Base-by-base conservation (phyloP, 371 early-diverging fungal genomes). In the Syncephalastrum contaminatum region DNA sequence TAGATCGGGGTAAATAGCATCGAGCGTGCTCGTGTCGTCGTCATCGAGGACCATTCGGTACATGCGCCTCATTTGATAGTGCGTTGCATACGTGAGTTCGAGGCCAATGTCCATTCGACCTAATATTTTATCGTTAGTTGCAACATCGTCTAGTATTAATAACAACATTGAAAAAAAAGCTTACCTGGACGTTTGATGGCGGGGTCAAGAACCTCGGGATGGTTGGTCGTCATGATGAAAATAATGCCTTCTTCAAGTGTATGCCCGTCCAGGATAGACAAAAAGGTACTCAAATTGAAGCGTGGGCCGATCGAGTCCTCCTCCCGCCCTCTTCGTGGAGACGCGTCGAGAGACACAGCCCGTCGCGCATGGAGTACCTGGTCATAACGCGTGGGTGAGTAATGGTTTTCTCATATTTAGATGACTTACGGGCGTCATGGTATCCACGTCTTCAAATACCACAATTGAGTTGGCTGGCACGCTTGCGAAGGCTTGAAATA, bases 181-280 rank as follows among this genome's bases (percentile, higher is more conserved):
- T 16, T 57, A 69, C 69, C 95, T 46, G 94, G 91, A 19, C 95
- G 81, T 53, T 91, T 88, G 45, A 93, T 70, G 2, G 93, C 95
- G 3, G 92, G 91, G 69, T 93, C 93, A 36, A 95, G 77, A 30
- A 78, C 69, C 47, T 92, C 90, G 42, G 88, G 83, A 62, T 89
- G 89, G 73, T 95, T 93, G 3, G 91, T 90, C 4, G 96, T 94
- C 94, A 95, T 94, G 54, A 91, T 83, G 56, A 88, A 81, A 21
- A 89, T 73, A 25, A 80, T 80, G 8, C 90, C 88, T 48, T 90
- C 89, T 43, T 81, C 80, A 7, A 89, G 75, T 30, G 87, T 88
- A 67, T 91, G 87, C 14, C 94, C 94, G 69, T 94, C 94, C 10
- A 92, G 71, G 49, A 88, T 88, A 59, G 88, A 88, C 46, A 94